Percentiles rank a stretch among this genome's conserved stretches.
These are phyloP conservation scores for Starmera dryadoides DNA, from an alignment of 805 yeast genomes.

Conservation along the genomic window DNA sequence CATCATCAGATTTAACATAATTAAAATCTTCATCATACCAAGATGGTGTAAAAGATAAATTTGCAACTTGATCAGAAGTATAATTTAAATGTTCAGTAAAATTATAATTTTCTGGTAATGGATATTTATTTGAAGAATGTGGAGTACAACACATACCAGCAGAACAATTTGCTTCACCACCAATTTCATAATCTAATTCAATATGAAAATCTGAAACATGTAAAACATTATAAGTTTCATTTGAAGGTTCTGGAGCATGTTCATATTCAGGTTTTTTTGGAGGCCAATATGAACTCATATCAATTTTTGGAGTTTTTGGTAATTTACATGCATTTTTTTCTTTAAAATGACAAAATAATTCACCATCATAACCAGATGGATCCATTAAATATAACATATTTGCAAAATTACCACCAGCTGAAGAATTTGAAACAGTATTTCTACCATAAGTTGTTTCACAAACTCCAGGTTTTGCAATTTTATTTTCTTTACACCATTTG, in stretches of 20 bases:
- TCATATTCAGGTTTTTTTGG: slow-evolving; percentile 32
- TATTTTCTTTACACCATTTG: slow-evolving; percentile 36
- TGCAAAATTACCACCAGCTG: slow-evolving; percentile 40
- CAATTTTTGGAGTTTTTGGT: slow-evolving; percentile 46
- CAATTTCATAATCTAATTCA: slow-evolving; percentile 45
- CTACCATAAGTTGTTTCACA: slow-evolving; percentile 29
- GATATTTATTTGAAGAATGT: slow-evolving; percentile 31
- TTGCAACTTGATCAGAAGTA: neutral
- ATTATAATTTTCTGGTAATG: slow-evolving; percentile 20
- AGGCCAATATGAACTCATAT: slow-evolving; percentile 38
- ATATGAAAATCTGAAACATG: slow-evolving; percentile 65
- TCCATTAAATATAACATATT: slow-evolving; percentile 45
- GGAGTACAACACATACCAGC: slow-evolving; percentile 55
- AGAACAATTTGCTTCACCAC: slow-evolving; percentile 51
- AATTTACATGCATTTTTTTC: slow-evolving; percentile 41
- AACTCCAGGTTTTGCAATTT: slow-evolving; percentile 14
- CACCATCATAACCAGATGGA: slow-evolving; percentile 47
- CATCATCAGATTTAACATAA: neutral
- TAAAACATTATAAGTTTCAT: slow-evolving; percentile 48
- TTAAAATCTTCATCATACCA: neutral
- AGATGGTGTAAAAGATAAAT: neutral
- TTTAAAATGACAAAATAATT: slow-evolving; percentile 52
- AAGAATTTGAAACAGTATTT: slow-evolving; percentile 28
- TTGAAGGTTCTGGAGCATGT: slow-evolving; percentile 36
- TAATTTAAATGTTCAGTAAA: slow-evolving; percentile 8